Evolutionary conservation across 139 green algal species (phyloP), one percentile per base, ranked within the genome.

Genomic region (Bryopsis sp.): DNA sequence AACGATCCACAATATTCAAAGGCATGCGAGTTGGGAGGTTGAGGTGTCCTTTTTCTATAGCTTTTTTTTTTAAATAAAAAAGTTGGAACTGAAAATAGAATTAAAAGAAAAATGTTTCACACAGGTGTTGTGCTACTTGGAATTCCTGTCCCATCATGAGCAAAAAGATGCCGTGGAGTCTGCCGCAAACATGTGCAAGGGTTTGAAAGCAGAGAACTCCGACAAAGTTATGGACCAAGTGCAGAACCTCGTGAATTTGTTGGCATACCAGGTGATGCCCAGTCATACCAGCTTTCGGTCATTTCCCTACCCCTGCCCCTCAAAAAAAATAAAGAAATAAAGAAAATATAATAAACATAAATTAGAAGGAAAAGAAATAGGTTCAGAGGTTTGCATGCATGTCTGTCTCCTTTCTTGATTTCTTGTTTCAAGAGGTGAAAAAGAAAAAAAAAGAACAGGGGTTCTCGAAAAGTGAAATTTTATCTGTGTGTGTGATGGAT

Each of bases 171-270:
- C 54, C 26, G 54, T 63, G 11, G 54, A 63, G n/a, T 29, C 54
- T 35, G 54, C 54, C 8, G 54, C 54, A 29, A n/a, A 63, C n/a
- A 63, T 63, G 54, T 63, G 54, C n/a, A n/a, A 19, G n/a, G 54
- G n/a, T 33, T 7, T 63, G n/a, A 63, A 29, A 29, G 7, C 54
- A 63, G 54, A 63, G n/a, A 63, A 29, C n/a, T 63, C 7, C n/a
- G 54, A n/a, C 7, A 35, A 33, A 34, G 54, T 63, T 15, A 29
- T 36, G 7, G 54, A 63, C n/a, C 54, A 63, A 34, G n/a, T 63
- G 54, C n/a, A n/a, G 19, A 63, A n/a, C 11, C n/a, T 63, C 7
- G 54, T 63, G 19, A 63, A 29, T 36, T 63, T 63, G n/a, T 29
- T 63, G 15, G 26, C 7, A 19, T 63, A 63, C n/a, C 11, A 54